Conservation (phyloP, 305 asterid species). For the Plantago coronopus region DNA sequence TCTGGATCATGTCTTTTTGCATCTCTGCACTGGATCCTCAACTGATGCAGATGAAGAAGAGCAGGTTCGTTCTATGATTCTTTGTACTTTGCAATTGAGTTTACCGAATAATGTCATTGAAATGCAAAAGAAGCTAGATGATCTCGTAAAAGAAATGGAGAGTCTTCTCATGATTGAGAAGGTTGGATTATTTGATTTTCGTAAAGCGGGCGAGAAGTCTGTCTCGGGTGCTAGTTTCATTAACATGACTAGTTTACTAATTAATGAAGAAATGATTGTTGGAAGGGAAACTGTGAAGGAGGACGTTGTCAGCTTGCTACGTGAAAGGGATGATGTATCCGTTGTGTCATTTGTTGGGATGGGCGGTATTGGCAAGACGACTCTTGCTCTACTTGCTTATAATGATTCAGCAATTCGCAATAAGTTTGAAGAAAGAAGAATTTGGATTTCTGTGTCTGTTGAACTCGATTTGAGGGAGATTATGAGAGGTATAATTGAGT, state of each 20-base stretch:
- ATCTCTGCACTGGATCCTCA: not conserved
- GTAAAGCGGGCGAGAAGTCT: not conserved
- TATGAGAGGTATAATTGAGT: constrained; percentile 14
- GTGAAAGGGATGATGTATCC: not conserved
- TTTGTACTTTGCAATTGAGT: not conserved
- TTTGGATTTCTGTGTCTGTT: constrained; percentile 18
- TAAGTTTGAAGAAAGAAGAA: not conserved
- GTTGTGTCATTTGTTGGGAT: constrained; percentile 23
- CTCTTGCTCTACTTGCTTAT: constrained; percentile 22
- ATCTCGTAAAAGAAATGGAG: constrained; percentile 25
- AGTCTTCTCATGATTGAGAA: constrained; percentile 16
- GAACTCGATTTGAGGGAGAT: constrained; percentile 16
- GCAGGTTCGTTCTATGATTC: constrained; percentile 10
- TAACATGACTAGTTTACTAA: constrained; percentile 12
- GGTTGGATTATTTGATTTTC: not conserved
- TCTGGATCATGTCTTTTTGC: constrained; percentile 22
- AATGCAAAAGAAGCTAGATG: constrained; percentile 9
- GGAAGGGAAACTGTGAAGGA: constrained; percentile 14
- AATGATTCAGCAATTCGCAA: not conserved
- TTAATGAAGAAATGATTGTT: constrained; percentile 5
- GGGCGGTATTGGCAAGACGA: constrained; percentile 30
- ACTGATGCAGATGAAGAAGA: not conserved
- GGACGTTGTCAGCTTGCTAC: not conserved
- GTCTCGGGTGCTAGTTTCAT: not conserved
- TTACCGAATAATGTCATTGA: constrained; percentile 14